These are phyloP conservation scores for Sclerotinia subarctica DNA, from an alignment of 2,329 filamentous ascomycete genomes.

Conservation along the genomic window DNA sequence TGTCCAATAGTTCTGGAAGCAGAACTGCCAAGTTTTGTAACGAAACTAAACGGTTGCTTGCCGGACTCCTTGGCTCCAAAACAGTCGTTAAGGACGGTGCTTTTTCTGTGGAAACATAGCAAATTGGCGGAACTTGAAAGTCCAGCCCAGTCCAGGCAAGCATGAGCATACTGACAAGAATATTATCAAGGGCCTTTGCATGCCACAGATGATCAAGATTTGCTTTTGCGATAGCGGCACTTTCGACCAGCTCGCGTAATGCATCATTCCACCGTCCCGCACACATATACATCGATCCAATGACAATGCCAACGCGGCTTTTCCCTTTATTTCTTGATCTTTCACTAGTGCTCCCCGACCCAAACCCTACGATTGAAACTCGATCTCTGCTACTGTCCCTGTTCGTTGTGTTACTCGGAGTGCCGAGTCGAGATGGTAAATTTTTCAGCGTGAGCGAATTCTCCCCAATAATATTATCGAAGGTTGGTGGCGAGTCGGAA, in stretches of 20 bases:
- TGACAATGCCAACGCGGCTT: slow-evolving; percentile 71
- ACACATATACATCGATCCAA: slow-evolving; percentile 83
- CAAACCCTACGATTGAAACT: slow-evolving; percentile 69
- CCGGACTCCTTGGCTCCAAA: slow-evolving; percentile 36
- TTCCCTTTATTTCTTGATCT: slow-evolving; percentile 77
- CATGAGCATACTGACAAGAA: slow-evolving; percentile 77
- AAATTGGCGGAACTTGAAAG: slow-evolving; percentile 68
- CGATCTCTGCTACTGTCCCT: slow-evolving; percentile 43
- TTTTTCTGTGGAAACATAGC: slow-evolving; percentile 41
- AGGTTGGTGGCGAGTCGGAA: slow-evolving; percentile 27
- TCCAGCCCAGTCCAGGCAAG: slow-evolving; percentile 81
- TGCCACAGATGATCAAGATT: slow-evolving; percentile 96
- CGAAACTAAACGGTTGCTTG: slow-evolving; percentile 36
- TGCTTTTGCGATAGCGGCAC: slow-evolving; percentile 70
- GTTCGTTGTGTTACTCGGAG: slow-evolving; percentile 21
- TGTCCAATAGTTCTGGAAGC: slow-evolving; percentile 71
- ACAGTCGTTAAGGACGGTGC: slow-evolving; percentile 27
- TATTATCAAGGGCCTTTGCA: slow-evolving; percentile 87
- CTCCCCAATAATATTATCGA: slow-evolving; percentile 33
- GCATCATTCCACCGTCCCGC: slow-evolving; percentile 89
- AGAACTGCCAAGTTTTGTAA: slow-evolving; percentile 54
- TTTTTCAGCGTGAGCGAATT: slow-evolving; percentile 24
- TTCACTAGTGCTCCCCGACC: slow-evolving; percentile 68
- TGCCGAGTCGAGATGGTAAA: slow-evolving; percentile 28
- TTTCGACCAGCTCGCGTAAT: slow-evolving; percentile 76